Evolutionary conservation across 352 stramenopile genomes (phyloP).

Genomic region (Phytophthora boehmeriae): DNA sequence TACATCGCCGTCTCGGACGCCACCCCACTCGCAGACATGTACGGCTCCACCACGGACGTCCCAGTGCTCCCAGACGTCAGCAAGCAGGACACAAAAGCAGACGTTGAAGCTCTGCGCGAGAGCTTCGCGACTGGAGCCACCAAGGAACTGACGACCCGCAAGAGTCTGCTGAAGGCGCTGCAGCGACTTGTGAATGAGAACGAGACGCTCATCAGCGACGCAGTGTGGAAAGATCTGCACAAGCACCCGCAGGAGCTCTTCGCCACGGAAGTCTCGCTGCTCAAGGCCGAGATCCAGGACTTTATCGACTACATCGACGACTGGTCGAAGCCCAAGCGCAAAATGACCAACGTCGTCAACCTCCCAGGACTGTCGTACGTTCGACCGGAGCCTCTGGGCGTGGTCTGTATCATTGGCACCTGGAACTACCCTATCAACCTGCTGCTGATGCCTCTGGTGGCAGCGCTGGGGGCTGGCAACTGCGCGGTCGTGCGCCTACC

Average conservation of each 20-base stretch:
- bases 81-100: slow-evolving; percentile 41
- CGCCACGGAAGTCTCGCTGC: slow-evolving; percentile 45
- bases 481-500: slow-evolving; percentile 92
- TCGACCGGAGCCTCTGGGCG: slow-evolving; percentile 73
- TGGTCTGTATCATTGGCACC: slow-evolving; percentile 90
- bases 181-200: slow-evolving; percentile 45
- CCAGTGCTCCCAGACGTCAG: slow-evolving; percentile 39
- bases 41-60: slow-evolving; percentile 3
- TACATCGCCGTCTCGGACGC: slow-evolving; percentile 3
- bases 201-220: slow-evolving; percentile 37
- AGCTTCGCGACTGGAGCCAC: slow-evolving; percentile 47
- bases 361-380: slow-evolving; percentile 70
- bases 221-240: slow-evolving; percentile 62
- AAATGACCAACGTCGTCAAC: slow-evolving; percentile 57
- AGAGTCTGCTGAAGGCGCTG: slow-evolving; percentile 46
- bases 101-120: slow-evolving; percentile 47
- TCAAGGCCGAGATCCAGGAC: slow-evolving; percentile 64
- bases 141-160: slow-evolving; percentile 35
- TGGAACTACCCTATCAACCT: slow-evolving; percentile 94
- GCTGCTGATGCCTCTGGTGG: slow-evolving; percentile 75
- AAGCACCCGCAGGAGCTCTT: slow-evolving; percentile 64
- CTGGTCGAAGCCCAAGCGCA: slow-evolving; percentile 48
- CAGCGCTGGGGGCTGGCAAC: slow-evolving; percentile 91
- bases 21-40: slow-evolving; percentile 5
- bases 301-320: slow-evolving; percentile 60